Evolutionary conservation across 768 basidiomycete species (phyloP), one percentile per base, ranked within the genome.

Genomic region (Leccinum longicurvipes): DNA sequence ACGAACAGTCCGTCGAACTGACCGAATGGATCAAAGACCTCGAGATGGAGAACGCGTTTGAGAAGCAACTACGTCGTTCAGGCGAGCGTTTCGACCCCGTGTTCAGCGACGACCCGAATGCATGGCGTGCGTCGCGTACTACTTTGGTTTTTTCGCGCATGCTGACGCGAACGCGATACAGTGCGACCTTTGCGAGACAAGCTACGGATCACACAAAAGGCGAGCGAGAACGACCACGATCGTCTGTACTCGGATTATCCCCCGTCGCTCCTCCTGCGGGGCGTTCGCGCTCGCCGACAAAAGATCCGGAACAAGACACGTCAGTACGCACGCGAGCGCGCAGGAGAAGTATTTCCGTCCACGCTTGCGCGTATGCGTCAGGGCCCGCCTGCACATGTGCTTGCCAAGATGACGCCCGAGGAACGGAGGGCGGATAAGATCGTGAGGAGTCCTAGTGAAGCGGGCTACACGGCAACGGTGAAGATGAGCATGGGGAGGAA

Each of bases 401-500:
- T 84, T 3, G 69, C 67, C 21, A 72, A 64, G 55, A 83, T 90
- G 83, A 74, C 80, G 0, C 72, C 75, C 2, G 63, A 76, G 59
- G 69, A 79, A 55, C 76, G 74, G 55, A 70, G 66, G 50, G 65
- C 75, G 67, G 87, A 90, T 58, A 72, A 69, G 57, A 70, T 86
- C 5, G 74, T 77, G 50, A 66, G 76, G 31, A 70, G 82, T 34
- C 75, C 81, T 2, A 79, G 85, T 52, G 83, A 86, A 67, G 87
- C 80, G 0, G 91, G 91, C 14, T 91, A 89, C 67, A 79, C 84
- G 2, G 89, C 81, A n/a, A 63, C 70, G 64, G 75, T 85, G 49
- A 93, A 91, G 74, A 72, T 72, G 55, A 70, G 64, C 55, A 66
- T 81, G 56, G 84, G 87, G 3, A 77, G 76, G 51, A 82, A 76